These are phyloP conservation scores for Fusarium agapanthi DNA, from an alignment of 2,329 filamentous ascomycete genomes.

Conservation along the genomic window DNA sequence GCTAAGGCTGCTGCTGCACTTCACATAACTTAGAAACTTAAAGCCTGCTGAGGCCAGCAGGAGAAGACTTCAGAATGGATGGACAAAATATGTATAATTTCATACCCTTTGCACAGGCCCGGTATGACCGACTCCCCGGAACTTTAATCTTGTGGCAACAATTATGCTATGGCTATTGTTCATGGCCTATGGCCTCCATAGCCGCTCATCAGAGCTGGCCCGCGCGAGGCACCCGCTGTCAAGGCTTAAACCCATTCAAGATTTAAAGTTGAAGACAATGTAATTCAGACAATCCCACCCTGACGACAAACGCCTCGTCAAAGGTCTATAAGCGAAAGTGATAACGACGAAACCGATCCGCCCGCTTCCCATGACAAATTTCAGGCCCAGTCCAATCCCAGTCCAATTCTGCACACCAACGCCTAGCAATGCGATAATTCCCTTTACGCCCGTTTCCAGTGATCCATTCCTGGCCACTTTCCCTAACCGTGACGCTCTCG, in stretches of 20 bases:
- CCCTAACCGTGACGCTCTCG: conserved; percentile 48
- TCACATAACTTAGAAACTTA: not conserved
- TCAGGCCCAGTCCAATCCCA: conserved; percentile 21
- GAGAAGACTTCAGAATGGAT: not conserved
- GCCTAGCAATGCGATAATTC: conserved; percentile 48
- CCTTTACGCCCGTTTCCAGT: conserved; percentile 34
- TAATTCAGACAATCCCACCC: not conserved
- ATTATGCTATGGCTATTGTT: not conserved
- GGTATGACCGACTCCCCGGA: not conserved
- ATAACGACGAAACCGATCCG: conserved; percentile 26
- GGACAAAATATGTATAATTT: not conserved
- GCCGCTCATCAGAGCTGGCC: not conserved
- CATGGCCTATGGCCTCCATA: not conserved
- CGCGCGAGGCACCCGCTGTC: not conserved
- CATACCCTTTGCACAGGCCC: not conserved
- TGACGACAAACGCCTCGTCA: not conserved
- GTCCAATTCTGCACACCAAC: conserved; percentile 41
- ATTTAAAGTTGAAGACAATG: not conserved
- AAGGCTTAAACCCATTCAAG: not conserved
- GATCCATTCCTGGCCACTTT: conserved; percentile 1
- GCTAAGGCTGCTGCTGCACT: not conserved
- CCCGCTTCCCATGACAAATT: conserved; percentile 26
- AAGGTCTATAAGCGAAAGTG: conserved; percentile 40
- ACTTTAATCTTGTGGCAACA: not conserved
- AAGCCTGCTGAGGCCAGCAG: not conserved